Conservation (phyloP, 148 eudicot genomes). For the Rhododendron williamsianum region DNA sequence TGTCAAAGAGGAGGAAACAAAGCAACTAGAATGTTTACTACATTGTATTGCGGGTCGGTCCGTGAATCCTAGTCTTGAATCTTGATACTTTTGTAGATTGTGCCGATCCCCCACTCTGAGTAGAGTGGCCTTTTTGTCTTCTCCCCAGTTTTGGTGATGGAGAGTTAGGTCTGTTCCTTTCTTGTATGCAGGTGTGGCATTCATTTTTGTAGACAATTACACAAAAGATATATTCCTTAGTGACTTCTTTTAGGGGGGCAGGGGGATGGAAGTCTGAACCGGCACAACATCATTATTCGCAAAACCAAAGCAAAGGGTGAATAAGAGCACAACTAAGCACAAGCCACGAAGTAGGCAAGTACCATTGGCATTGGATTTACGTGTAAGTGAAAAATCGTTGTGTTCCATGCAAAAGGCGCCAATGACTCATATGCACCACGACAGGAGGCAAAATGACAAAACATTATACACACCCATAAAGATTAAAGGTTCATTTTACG, state of each 20-base stretch:
- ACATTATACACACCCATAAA: not conserved
- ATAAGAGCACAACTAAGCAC: not conserved
- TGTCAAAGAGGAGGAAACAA: not conserved
- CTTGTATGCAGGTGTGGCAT: not conserved
- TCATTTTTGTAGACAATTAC: not conserved
- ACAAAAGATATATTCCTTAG: not conserved
- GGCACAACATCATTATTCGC: not conserved
- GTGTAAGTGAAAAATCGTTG: not conserved
- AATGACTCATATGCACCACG: not conserved
- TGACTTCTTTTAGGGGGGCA: not conserved
- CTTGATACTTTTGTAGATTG: not conserved
- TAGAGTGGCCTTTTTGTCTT: not conserved
- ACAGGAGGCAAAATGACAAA: not conserved
- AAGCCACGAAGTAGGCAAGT: not conserved
- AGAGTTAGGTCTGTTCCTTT: not conserved
- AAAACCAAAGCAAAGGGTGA: not conserved
- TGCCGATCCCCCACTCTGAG: not conserved
- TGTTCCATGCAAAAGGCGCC: not conserved
- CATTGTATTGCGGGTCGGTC: not conserved
- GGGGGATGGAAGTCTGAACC: not conserved
- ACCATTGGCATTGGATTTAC: not conserved
- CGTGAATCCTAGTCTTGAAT: not conserved
- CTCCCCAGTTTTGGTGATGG: not conserved
- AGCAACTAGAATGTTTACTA: not conserved
- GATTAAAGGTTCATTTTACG: not conserved